Evolutionary conservation across 768 basidiomycete species (phyloP), one percentile per base, ranked within the genome.

Genomic region (Suillus subaureus): DNA sequence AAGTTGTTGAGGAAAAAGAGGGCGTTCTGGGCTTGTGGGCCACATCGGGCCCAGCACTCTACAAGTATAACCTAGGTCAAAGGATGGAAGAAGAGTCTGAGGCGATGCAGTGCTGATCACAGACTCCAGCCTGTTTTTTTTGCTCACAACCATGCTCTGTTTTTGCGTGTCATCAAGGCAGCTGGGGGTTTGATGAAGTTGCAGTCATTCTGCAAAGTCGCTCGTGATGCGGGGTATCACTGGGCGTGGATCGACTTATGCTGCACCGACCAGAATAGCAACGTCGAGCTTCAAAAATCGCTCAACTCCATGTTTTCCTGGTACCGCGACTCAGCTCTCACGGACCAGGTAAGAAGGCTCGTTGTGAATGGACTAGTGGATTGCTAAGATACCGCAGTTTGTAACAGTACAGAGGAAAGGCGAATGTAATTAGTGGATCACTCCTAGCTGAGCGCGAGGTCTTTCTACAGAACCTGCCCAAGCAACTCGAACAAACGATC

Each of bases 11-110:
- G 42, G 83, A 84, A 64, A 70, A 42, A 23, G 33, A 35, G 12
- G 72, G 72, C 16, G 82, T 80, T 4, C 64, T 79, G 49, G 79
- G 76, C 55, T 77, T 90, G n/a, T 90, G 87, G 87, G 83, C 81
- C 33, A 83, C 82, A 16, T 81, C 78, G 42, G 82, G 82, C 12
- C 73, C 76, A 2, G 74, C 80, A 21, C 66, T 90, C 57, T 81
- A 79, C 70, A 81, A 80, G 64, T 87, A 82, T 68, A 77, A 78
- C 63, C 73, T 89, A 54, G 87, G 86, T n/a, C 80, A 80, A 68
- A 72, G 73, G 63, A 65, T 63, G n/a, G 39, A 40, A 57, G 37
- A 39, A 26, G 37, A 58, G 18, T 33, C 16, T 33, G 35, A 45
- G 28, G 52, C 31, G 21, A 62, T 45, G 51, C 7, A 33, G 18